Evolutionary conservation across 192 early-diverging fungal species (phyloP).

Genomic region (Coemansia sp.): DNA sequence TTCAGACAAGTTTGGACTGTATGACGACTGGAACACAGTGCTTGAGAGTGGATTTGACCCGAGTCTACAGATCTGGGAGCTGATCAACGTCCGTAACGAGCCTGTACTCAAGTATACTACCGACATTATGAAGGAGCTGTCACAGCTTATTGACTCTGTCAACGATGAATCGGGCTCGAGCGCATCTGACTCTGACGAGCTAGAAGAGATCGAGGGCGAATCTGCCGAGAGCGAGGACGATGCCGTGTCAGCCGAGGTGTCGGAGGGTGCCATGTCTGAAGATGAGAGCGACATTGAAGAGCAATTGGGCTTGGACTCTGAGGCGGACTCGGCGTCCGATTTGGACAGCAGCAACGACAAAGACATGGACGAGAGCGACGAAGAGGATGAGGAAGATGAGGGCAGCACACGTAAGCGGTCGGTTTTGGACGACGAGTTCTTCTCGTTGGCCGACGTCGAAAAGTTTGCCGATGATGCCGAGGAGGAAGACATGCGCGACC

Average conservation of each 20-base stretch:
- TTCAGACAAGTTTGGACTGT: constrained; percentile 52
- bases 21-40: constrained; percentile 48
- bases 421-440: constrained; percentile 92
- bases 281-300: constrained; percentile 43
- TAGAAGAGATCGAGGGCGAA: constrained; percentile 35
- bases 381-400: constrained; percentile 50
- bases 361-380: constrained; percentile 52
- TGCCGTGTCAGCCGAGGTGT: constrained; percentile 27
- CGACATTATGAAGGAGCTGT: constrained; percentile 55
- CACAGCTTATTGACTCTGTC: constrained; percentile 54
- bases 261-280: constrained; percentile 22
- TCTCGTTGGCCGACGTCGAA: constrained; percentile 86
- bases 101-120: constrained; percentile 73
- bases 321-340: constrained; percentile 54
- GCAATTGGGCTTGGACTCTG: constrained; percentile 37
- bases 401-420: constrained; percentile 46
- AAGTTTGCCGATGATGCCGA: constrained; percentile 83
- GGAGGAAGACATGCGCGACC: constrained; percentile 53
- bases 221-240: constrained; percentile 21
- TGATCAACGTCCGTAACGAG: constrained; percentile 84
- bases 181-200: constrained; percentile 45
- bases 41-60: constrained; percentile 47
- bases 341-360: constrained; percentile 21
- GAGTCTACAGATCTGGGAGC: constrained; percentile 92
- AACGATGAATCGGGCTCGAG: constrained; percentile 30